Evolutionary conservation across 805 yeast species (phyloP), one percentile per base, ranked within the genome.

Genomic region (Candida sithepensis): DNA sequence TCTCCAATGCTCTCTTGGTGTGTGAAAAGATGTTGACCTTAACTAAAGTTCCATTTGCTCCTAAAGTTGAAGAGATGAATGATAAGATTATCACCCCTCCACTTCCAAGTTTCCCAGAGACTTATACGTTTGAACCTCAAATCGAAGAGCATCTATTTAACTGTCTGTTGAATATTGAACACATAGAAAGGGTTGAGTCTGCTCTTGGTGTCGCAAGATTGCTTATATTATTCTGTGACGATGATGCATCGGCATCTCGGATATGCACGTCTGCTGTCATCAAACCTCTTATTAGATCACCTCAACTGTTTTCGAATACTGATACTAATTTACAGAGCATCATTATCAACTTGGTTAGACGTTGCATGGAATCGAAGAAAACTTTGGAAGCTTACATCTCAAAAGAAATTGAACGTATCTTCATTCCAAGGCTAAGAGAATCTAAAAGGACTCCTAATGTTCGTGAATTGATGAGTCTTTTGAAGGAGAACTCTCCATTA

Each of bases 301-400:
- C 82, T 33, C 59, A 60, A 10, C 43, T 51, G 2, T 66, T 69
- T 49, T 58, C 69, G 4, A 65, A 59, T 40, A 64, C 72, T 5
- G 72, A 71, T 3, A 65, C 49, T 48, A 55, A 58, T 10, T 41
- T 81, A 1, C 82, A 80, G 49, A 67, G 74, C 5, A 63, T 79
- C 1, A 69, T 82, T 19, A 70, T 81, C 0, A 68, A 79, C 12
- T 67, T 89, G 30, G 62, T 84, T 1, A 76, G 96, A 60, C 72
- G 85, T 39, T 82, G 90, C 48, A 80, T 84, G 61, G 97, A 90
- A 63, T 76, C 80, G 2, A 61, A 68, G 0, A 74, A 71, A 0
- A 66, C 78, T 12, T 67, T 88, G 4, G 68, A 71, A 24, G 67
- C 68, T 9, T 66, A 77, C 34, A 77, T 88, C 57, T 56, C 66